These are phyloP conservation scores for Citeromyces matritensis DNA, from an alignment of 805 yeast species.

Conservation along the genomic window DNA sequence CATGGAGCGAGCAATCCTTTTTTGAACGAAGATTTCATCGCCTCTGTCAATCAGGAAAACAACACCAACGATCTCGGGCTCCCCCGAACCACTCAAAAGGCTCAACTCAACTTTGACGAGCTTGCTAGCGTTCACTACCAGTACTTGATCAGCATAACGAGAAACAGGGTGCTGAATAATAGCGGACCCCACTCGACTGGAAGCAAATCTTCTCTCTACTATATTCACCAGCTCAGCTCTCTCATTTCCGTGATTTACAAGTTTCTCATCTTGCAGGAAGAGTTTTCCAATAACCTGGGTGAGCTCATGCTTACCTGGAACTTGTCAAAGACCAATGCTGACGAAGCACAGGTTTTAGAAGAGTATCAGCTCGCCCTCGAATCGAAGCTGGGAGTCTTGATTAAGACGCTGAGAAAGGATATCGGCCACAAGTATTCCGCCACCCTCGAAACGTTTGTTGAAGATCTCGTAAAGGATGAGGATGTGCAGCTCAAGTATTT, in stretches of 20 bases:
- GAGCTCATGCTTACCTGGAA: slow-evolving; percentile 15
- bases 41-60: slow-evolving; percentile 1
- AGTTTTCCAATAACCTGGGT: slow-evolving; percentile 18
- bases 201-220: slow-evolving; percentile 19
- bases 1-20: slow-evolving; percentile 5
- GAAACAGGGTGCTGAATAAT: slow-evolving; percentile 18
- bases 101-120: slow-evolving; percentile 29
- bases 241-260: slow-evolving; percentile 20
- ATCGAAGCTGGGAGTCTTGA: slow-evolving; percentile 18
- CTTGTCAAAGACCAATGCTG: slow-evolving; percentile 4
- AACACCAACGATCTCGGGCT: not conserved
- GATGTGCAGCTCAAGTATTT: slow-evolving; percentile 31
- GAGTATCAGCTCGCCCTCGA: slow-evolving; percentile 3
- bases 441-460: slow-evolving; percentile 23
- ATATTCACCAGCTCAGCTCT: slow-evolving; percentile 23
- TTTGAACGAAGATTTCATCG: slow-evolving; percentile 1
- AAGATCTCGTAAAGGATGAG: slow-evolving; percentile 38
- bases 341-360: slow-evolving; percentile 9
- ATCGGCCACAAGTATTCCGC: slow-evolving; percentile 27
- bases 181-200: slow-evolving; percentile 13
- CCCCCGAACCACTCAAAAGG: not conserved
- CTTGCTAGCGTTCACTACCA: slow-evolving; percentile 18
- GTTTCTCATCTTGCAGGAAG: slow-evolving; percentile 20
- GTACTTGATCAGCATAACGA: slow-evolving; percentile 19
- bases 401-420: slow-evolving; percentile 20